A percentile compares a stretch with the other conserved stretches of the same genome.
These are phyloP conservation scores for Thyridium curvatum DNA, from an alignment of 2,329 filamentous ascomycete species.

Conservation along the genomic window DNA sequence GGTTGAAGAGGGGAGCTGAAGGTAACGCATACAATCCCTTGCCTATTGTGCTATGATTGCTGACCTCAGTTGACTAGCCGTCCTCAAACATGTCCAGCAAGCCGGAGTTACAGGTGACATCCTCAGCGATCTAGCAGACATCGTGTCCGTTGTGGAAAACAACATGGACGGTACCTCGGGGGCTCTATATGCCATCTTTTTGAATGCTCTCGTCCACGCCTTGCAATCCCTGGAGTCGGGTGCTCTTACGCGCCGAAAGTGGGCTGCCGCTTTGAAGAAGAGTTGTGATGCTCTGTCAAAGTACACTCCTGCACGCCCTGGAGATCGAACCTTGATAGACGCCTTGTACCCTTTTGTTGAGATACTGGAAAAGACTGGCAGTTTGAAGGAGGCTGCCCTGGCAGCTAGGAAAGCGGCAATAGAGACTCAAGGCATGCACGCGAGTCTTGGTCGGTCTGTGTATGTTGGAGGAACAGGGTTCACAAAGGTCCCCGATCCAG, in stretches of 20 bases:
- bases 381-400: constrained; percentile 66
- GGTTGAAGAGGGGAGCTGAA: constrained; percentile 82
- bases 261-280: constrained; percentile 62
- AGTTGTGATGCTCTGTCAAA: constrained; percentile 65
- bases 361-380: constrained; percentile 56
- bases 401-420: constrained; percentile 73
- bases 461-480: constrained; percentile 74
- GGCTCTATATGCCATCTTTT: constrained; percentile 70
- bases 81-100: constrained; percentile 42
- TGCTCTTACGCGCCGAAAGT: constrained; percentile 29
- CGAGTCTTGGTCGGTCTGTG: constrained; percentile 76
- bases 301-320: constrained; percentile 85
- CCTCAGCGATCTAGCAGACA: constrained; percentile 43
- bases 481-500: constrained; percentile 63
- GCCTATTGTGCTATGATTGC: too few species aligned
- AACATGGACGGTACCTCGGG: constrained; percentile 58
- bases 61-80: constrained; percentile 26
- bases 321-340: constrained; percentile 87
- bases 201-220: constrained; percentile 73
- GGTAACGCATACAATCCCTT: constrained; percentile 28
- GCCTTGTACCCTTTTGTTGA: constrained; percentile 85
- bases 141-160: constrained; percentile 49
- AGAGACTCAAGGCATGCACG: constrained; percentile 85
- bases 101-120: constrained; percentile 42
- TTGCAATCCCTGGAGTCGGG: constrained; percentile 37